These are phyloP conservation scores for Periconia sp. DNA, from an alignment of 2,329 filamentous ascomycete genomes.

Conservation along the genomic window DNA sequence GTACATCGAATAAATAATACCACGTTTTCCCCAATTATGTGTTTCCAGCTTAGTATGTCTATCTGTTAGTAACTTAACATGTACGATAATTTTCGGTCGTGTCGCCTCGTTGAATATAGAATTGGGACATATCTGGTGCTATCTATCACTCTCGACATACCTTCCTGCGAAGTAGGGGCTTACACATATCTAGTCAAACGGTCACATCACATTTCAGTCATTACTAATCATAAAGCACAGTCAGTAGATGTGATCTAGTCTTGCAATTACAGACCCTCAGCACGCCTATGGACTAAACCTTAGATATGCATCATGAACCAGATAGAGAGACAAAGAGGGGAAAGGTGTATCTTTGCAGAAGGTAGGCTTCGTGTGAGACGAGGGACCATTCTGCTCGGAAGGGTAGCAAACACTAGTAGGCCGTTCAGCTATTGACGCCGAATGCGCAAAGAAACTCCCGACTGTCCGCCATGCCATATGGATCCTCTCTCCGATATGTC, in stretches of 20 bases:
- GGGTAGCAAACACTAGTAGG: constrained; percentile 41
- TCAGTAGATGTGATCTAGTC: constrained; percentile 16
- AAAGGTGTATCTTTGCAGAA: constrained; percentile 15
- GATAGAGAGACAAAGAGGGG: constrained; percentile 6
- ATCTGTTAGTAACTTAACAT: too few relatives aligned
- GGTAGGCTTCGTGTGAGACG: constrained; percentile 14
- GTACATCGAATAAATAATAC: too few relatives aligned
- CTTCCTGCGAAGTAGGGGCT: too few relatives aligned
- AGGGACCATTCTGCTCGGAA: constrained; percentile 34
- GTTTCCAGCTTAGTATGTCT: too few relatives aligned
- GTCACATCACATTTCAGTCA: too few relatives aligned
- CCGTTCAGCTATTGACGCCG: constrained; percentile 35
- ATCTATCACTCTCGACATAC: too few relatives aligned
- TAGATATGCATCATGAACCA: constrained; percentile 33
- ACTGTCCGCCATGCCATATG: constrained; percentile 36
- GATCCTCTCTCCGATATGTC: constrained; percentile 28
- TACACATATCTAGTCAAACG: too few relatives aligned
- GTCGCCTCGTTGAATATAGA: too few relatives aligned
- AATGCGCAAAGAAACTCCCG: constrained; percentile 34
- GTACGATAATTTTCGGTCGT: too few relatives aligned
- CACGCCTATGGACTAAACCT: constrained; percentile 29
- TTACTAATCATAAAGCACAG: too few relatives aligned
- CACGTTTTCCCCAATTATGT: too few relatives aligned
- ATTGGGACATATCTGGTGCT: too few relatives aligned
- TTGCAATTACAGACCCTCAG: constrained; percentile 18